These are phyloP conservation scores for Meira nashicola DNA, from an alignment of 1,284 basidiomycete species.

Conservation along the genomic window DNA sequence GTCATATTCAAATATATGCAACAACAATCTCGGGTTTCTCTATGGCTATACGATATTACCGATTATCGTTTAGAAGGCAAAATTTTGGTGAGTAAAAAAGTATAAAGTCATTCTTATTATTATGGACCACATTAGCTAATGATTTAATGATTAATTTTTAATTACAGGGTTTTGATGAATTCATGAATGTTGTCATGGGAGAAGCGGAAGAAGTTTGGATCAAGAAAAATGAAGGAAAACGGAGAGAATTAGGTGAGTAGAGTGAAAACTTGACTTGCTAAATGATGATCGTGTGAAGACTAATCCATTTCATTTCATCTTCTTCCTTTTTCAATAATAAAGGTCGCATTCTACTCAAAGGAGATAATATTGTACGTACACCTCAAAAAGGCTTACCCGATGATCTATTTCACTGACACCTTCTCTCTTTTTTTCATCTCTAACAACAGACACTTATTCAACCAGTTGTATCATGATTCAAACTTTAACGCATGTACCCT, in stretches of 20 bases:
- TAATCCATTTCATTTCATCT: background rate
- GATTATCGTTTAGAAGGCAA: slow-evolving; percentile 95
- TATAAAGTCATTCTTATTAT: too few relatives aligned
- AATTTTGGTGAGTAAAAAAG: slow-evolving; percentile 68
- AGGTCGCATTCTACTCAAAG: slow-evolving; percentile 23
- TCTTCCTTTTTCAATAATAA: too few relatives aligned
- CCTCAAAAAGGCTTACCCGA: background rate
- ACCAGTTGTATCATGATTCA: too few relatives aligned
- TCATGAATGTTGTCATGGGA: slow-evolving; percentile 98
- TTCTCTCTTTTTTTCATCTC: background rate
- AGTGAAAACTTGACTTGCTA: too few relatives aligned
- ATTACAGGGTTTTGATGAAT: slow-evolving; percentile 97
- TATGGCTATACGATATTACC: slow-evolving; percentile 97
- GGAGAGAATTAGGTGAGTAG: slow-evolving; percentile 19
- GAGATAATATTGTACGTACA: slow-evolving; percentile 16
- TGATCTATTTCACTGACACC: background rate
- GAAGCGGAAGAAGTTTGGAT: slow-evolving; percentile 83
- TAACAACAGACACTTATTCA: too few relatives aligned
- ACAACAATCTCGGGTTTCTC: slow-evolving; percentile 76
- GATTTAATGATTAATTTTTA: slow-evolving; percentile 5
- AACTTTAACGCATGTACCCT: too few relatives aligned
- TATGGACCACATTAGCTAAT: slow-evolving; percentile 5
- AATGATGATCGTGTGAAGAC: background rate
- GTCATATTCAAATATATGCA: slow-evolving; percentile 99
- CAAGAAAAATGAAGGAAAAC: slow-evolving; percentile 36